These are phyloP conservation scores for Lenwebbia sp. DNA, from an alignment of 345 rosid genomes.

Conservation along the genomic window DNA sequence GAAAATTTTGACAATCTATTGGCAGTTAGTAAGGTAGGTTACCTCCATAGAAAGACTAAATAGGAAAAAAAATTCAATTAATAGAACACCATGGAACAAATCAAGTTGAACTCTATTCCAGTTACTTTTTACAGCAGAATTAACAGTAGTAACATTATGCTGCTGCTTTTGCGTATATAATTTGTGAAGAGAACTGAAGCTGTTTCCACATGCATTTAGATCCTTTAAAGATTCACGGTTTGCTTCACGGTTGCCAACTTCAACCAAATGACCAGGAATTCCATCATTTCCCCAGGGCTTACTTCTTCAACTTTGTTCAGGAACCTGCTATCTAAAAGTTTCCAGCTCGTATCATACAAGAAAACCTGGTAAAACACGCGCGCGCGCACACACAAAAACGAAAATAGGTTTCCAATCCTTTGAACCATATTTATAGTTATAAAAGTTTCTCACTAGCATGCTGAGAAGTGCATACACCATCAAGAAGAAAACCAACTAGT, in stretches of 20 bases:
- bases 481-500: too few relatives aligned
- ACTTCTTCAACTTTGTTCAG: constrained; percentile 39
- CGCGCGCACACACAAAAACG: too few relatives aligned
- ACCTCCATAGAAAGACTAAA: background rate
- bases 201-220: background rate
- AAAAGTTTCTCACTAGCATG: too few relatives aligned
- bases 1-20: background rate
- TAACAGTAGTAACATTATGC: background rate
- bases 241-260: constrained; percentile 24
- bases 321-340: constrained; percentile 28
- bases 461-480: background rate
- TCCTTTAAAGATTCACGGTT: background rate
- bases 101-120: background rate
- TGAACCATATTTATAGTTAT: background rate
- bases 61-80: background rate
- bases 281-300: constrained; percentile 25
- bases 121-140: background rate
- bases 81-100: background rate
- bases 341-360: constrained; percentile 39
- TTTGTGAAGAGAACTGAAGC: background rate
- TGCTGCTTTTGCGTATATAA: background rate
- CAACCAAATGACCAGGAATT: constrained; percentile 38
- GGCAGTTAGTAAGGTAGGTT: background rate
- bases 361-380: constrained; percentile 17
- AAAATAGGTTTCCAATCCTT: background rate